phyloP scores from a whole-genome alignment of 208 protist species.

The Wallacemonas rigidus region DNA sequence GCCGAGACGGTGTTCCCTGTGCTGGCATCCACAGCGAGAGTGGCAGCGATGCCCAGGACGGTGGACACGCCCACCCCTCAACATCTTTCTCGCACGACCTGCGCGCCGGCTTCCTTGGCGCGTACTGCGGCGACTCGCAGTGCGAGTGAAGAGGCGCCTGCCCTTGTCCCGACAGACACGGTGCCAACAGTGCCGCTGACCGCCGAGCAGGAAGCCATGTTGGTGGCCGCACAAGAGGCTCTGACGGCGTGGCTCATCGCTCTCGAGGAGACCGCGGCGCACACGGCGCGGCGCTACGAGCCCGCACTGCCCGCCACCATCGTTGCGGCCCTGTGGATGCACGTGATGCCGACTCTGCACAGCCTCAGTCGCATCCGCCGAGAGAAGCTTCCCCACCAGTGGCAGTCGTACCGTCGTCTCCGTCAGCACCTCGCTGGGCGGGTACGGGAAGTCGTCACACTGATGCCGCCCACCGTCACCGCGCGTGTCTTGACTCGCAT shows the following conservation, averaged over 20 bases:
- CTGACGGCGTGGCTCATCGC: slow-evolving; percentile 20
- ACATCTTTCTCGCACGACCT: accelerated
- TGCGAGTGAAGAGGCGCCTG: neutral
- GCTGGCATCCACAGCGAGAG: neutral
- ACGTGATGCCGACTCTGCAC: slow-evolving; percentile 33
- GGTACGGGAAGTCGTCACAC: slow-evolving; percentile 33
- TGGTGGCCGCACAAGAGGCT: neutral
- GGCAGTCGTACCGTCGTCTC: slow-evolving; percentile 25
- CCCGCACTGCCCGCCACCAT: slow-evolving; percentile 52
- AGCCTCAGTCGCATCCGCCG: neutral
- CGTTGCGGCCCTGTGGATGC: slow-evolving; percentile 57
- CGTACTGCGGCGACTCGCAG: too few relatives aligned
- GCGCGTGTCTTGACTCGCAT: slow-evolving; percentile 49
- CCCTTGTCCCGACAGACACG: too few relatives aligned
- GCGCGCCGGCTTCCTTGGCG: too few relatives aligned
- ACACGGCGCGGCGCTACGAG: slow-evolving; percentile 46
- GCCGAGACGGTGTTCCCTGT: neutral
- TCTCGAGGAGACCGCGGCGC: slow-evolving; percentile 16
- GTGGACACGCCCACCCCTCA: too few relatives aligned
- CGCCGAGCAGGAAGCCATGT: too few relatives aligned
- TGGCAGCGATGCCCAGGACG: too few relatives aligned
- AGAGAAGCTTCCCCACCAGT: neutral
- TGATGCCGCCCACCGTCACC: slow-evolving; percentile 31
- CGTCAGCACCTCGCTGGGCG: slow-evolving; percentile 62
- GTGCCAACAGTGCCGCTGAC: neutral